Evolutionary conservation across 2,329 filamentous ascomycete species (phyloP).

Genomic region (Trichoderma sp.): DNA sequence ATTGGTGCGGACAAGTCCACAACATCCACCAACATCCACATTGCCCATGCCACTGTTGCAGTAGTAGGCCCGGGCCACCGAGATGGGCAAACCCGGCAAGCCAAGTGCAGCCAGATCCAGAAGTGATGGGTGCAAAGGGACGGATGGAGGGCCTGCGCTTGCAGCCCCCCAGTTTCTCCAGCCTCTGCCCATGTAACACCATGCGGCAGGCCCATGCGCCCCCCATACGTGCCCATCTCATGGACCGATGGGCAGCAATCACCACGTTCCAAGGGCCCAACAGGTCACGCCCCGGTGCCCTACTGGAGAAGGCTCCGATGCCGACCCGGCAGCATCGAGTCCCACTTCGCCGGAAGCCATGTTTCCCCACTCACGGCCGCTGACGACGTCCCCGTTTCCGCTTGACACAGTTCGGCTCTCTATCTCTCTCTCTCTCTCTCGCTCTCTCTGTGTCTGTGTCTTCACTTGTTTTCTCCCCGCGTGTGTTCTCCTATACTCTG

Average conservation of each 20-base stretch:
- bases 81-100: conserved; percentile 20
- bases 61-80: conserved; percentile 13
- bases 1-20: conserved; percentile 23
- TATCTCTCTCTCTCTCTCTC: background rate
- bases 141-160: conserved; percentile 11
- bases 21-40: conserved; percentile 25
- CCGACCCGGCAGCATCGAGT: conserved; percentile 24
- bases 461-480: background rate
- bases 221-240: background rate
- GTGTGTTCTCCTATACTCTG: background rate
- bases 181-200: conserved; percentile 19
- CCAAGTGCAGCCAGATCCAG: conserved; percentile 19
- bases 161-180: conserved; percentile 15
- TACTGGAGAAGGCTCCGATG: background rate
- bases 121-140: conserved; percentile 19
- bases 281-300: conserved; percentile 13
- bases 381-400: conserved; percentile 21
- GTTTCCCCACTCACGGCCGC: conserved; percentile 22
- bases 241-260: conserved; percentile 8
- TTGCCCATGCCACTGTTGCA: conserved; percentile 20
- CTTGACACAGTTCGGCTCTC: background rate
- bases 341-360: conserved; percentile 26
- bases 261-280: conserved; percentile 4
- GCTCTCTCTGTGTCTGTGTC: background rate
- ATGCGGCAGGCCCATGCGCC: conserved; percentile 7